phyloP scores from a whole-genome alignment of 768 basidiomycete genomes.

The Leccinum aurantiacum region DNA sequence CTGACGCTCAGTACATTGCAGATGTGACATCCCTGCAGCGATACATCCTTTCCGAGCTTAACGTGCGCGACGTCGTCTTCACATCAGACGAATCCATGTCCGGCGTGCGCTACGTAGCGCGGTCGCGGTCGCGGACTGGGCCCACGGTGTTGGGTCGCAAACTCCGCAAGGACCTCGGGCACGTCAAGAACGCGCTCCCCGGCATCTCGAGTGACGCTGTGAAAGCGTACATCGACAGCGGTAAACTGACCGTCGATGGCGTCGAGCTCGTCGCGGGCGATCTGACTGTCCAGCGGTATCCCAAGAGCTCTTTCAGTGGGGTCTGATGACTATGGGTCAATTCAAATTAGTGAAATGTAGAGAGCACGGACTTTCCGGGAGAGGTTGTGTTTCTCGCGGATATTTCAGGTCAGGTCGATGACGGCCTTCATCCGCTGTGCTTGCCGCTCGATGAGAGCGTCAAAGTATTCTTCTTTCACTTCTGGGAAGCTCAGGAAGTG shows the following conservation, averaged over 20 bases:
- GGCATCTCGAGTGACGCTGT: constrained; percentile 78
- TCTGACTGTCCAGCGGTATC: constrained; percentile 42
- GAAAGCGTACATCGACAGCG: constrained; percentile 70
- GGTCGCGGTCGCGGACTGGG: constrained; percentile 86
- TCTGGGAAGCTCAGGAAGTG: constrained; percentile 95
- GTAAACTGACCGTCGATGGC: constrained; percentile 82
- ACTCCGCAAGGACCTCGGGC: constrained; percentile 85
- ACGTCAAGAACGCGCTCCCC: constrained; percentile 87
- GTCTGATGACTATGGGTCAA: constrained; percentile 49
- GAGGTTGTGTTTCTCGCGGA: constrained; percentile 83
- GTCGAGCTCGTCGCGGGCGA: constrained; percentile 91
- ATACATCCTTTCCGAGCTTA: constrained; percentile 93
- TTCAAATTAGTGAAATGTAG: neutral
- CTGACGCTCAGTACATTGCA: constrained; percentile 75
- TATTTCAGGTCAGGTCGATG: constrained; percentile 86
- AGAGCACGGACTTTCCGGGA: constrained; percentile 75
- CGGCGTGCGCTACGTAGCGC: constrained; percentile 76
- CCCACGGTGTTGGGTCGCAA: constrained; percentile 81
- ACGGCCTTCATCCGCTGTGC: constrained; percentile 93
- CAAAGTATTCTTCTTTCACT: constrained; percentile 93
- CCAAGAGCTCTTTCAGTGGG: too few relatives aligned
- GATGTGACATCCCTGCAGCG: constrained; percentile 83
- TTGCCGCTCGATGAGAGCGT: constrained; percentile 89
- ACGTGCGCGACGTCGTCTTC: constrained; percentile 87
- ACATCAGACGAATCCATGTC: constrained; percentile 84